Base-by-base conservation (phyloP, 495 filamentous ascomycete genomes). In the Alectoria sarmentosa region DNA sequence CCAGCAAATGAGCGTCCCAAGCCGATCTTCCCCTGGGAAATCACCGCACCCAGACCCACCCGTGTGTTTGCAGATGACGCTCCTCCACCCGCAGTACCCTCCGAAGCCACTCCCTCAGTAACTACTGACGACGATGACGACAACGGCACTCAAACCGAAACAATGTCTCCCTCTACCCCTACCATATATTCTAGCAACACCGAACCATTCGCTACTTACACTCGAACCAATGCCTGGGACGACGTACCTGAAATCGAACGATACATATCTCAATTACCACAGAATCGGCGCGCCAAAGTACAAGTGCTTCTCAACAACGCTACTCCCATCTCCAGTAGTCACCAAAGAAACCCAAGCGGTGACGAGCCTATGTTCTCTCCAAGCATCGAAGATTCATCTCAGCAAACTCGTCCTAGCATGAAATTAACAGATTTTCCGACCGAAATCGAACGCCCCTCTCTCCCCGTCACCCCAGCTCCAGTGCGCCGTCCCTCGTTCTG, bases 401-500 rank as follows among this genome's bases (percentile, higher is more conserved):
- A 54, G 54, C 71, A 46, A 46, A 76, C 77, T 62, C 73, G 79
- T 41, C 78, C 79, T 61, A 84, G 82, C 71, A 82, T 84, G 64
- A 87, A 78, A 66, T 75, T 96, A 30, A 96, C 90, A 34, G 90
- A 96, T 76, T 96, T 96, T 76, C 92, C 92, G 4, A 88, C 83
- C 67, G 90, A 88, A 73, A 74, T 83, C 65, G 92, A 96, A 73
- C 83, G 92, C 23, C 92, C 92, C 49, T 92, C 89, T 69, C 81
- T 96, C n/a, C 91, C 92, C 23, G 91, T 96, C 34, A 96, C 92
- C 17, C 92, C 92, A 3, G 90, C 90, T 2, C 90, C 91, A 5
- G 82, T 90, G 64, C 79, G 84, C 37, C 76, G 84, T 66, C 75
- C 79, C 54, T 77, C 71, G 42, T 80, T 82, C 65, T 84, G 78